These are phyloP conservation scores for Stylosanthes scabra DNA, from an alignment of 331 rosid genomes.

Conservation along the genomic window DNA sequence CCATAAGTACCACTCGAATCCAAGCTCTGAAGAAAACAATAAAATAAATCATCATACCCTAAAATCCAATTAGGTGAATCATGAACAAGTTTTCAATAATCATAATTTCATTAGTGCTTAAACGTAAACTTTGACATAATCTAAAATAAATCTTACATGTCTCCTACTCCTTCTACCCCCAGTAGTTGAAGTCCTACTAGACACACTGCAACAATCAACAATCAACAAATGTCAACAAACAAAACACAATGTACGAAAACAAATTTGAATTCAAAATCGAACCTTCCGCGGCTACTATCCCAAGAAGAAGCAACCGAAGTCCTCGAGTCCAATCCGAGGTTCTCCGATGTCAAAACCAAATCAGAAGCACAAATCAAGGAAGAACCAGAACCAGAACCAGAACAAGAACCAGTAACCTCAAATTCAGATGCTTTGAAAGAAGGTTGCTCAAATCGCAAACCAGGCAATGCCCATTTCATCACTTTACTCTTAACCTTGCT, in stretches of 20 bases:
- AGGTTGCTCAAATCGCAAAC: slow-evolving; percentile 52
- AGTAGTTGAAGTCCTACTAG: slow-evolving; percentile 64
- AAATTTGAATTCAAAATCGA: neutral
- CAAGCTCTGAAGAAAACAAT: slow-evolving; percentile 60
- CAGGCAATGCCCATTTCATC: slow-evolving; percentile 89
- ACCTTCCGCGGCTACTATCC: slow-evolving; percentile 82
- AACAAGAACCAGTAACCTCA: slow-evolving; percentile 40
- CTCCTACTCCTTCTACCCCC: slow-evolving; percentile 78
- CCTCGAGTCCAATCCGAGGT: slow-evolving; percentile 70
- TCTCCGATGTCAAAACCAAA: slow-evolving; percentile 70
- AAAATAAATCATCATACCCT: neutral
- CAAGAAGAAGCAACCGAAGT: slow-evolving; percentile 70
- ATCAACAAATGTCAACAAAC: slow-evolving; percentile 35
- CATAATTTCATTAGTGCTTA: neutral
- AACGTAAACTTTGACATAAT: neutral
- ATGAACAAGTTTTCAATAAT: slow-evolving; percentile 6
- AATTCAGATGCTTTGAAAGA: slow-evolving; percentile 47
- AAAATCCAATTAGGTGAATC: slow-evolving; percentile 20
- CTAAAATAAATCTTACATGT: slow-evolving; percentile 63
- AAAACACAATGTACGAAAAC: neutral
- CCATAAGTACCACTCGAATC: slow-evolving; percentile 66
- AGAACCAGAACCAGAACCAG: slow-evolving; percentile 22
- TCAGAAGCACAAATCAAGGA: slow-evolving; percentile 60
- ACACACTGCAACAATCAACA: slow-evolving; percentile 54
- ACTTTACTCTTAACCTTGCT: slow-evolving; percentile 38